Base-by-base conservation (phyloP, 169 alveolate species). In the Hammondia hammondi region DNA sequence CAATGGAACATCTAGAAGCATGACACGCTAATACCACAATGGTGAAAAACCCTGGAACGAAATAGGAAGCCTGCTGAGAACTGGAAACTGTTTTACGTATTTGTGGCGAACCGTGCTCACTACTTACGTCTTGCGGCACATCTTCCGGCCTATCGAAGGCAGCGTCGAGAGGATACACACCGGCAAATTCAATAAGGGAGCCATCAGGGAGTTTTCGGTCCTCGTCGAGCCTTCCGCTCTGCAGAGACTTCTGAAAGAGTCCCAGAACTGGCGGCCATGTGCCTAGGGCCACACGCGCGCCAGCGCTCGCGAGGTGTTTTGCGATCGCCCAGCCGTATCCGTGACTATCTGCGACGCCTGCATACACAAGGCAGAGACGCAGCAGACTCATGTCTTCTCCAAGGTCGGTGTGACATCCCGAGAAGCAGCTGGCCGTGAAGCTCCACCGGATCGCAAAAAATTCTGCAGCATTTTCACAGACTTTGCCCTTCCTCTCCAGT, bases 261-360 rank as follows among this genome's bases (percentile, higher is more conserved):
- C 87, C 89, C 48, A 89, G 95, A 45, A 95, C 97, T 24, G 97
- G 97, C 3, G 97, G 97, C 97, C 97, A 96, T 27, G 95, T 93
- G 0, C 97, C 97, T 24, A 96, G 88, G 48, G 92, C 85, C 43
- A 95, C 77, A 32, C 94, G 93, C 48, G 96, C 97, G 5, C 96
- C 96, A 56, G 94, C 96, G 46, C 93, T 93, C n/a, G 96, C 94
- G 56, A 96, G 95, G 87, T 94, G 96, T 81, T 96, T 95, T 43
- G 97, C 96, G 71, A 95, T 96, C 57, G 97, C 96, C 97, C 97
- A 95, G 14, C 97, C 97, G 81, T 96, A 96, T 57, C 97, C 97
- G 90, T 91, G 93, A 70, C 97, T 94, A 94, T 96, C 98, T 3
- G 97, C 97, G 67, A 95, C 96, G 9, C 97, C 98, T 88, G 97